Conservation (phyloP, 768 basidiomycete species). For the Trichaptum fuscoviolaceum region DNA sequence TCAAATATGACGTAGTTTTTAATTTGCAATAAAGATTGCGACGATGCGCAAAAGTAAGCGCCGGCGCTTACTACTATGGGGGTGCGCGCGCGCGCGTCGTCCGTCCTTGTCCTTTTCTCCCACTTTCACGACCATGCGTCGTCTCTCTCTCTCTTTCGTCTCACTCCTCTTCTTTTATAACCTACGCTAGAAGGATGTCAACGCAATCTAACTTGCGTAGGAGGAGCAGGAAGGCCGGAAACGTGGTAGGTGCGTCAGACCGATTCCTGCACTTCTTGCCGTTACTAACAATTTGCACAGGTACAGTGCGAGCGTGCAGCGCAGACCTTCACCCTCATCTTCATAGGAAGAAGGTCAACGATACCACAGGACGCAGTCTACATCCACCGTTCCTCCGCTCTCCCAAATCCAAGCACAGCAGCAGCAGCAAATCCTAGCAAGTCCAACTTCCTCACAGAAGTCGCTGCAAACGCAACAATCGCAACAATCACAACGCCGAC, state of each 20-base stretch:
- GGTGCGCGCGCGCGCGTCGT: too few relatives aligned
- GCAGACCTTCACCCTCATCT: constrained; percentile 39
- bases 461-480: too few relatives aligned
- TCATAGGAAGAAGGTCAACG: constrained; percentile 48
- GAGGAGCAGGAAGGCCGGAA: not conserved
- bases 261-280: too few relatives aligned
- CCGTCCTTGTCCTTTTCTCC: not conserved
- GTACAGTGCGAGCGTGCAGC: constrained; percentile 25
- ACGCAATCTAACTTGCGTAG: not conserved
- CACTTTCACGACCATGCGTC: not conserved
- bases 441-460: constrained; percentile 27
- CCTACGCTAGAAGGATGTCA: not conserved
- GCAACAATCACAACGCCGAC: constrained; percentile 31
- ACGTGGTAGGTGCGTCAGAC: not conserved
- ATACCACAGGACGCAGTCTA: too few relatives aligned
- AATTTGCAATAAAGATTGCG: too few relatives aligned
- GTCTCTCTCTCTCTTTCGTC: not conserved
- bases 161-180: too few relatives aligned
- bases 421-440: constrained; percentile 29
- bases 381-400: constrained; percentile 56
- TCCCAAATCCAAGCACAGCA: constrained; percentile 46
- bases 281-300: not conserved
- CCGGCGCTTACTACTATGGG: too few relatives aligned
- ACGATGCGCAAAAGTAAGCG: too few relatives aligned
- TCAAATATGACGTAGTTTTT: too few relatives aligned